These are phyloP conservation scores for Actinidia polygama DNA, from an alignment of 179 eudicot species.

Conservation along the genomic window DNA sequence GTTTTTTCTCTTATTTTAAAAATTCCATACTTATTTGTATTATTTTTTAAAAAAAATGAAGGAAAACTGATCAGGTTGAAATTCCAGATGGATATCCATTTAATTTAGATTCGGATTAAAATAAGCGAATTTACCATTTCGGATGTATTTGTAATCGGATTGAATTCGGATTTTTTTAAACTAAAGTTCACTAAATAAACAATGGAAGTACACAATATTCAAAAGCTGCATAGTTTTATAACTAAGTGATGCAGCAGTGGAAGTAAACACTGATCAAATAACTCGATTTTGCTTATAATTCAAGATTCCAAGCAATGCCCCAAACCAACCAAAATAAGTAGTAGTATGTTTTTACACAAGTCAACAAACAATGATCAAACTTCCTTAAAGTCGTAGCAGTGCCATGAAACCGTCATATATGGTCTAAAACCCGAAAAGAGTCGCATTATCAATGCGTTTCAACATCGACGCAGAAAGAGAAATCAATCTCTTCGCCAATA, in stretches of 20 bases:
- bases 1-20: no score
- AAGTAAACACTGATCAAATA: background rate
- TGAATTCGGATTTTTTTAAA: no score
- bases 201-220: no score
- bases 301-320: background rate
- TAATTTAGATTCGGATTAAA: no score
- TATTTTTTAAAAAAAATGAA: no score
- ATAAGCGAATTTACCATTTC: no score
- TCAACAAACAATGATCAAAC: background rate
- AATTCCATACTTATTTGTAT: no score
- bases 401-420: background rate
- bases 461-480: conserved; percentile 27
- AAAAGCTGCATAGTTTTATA: no score
- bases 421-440: conserved; percentile 19
- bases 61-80: no score
- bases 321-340: background rate
- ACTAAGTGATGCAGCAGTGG: background rate
- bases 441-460: conserved; percentile 24
- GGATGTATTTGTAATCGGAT: no score
- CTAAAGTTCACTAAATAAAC: no score
- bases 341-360: background rate
- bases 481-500: conserved; percentile 38
- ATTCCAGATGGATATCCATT: no score
- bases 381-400: background rate
- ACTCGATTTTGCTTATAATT: background rate